Percentiles rank a stretch among this genome's conserved stretches.
Evolutionary conservation across 768 basidiomycete species (phyloP).

Genomic region (Multifurca ochricompacta): DNA sequence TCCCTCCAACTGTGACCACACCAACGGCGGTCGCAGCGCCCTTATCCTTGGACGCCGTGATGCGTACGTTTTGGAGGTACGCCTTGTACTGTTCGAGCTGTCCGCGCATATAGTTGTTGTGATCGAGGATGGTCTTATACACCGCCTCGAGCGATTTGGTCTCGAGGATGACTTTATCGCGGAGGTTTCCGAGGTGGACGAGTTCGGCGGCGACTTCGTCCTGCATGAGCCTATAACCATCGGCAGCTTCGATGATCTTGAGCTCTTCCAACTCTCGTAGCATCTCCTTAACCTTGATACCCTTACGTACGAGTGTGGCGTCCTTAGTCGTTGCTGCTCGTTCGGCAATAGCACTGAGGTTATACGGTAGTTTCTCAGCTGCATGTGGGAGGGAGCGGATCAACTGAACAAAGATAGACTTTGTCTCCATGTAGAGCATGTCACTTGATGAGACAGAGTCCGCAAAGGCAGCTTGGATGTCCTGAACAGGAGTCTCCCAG

Average conservation of each 20-base stretch:
- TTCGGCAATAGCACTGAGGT: slow-evolving; percentile 84
- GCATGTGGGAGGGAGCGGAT: slow-evolving; percentile 88
- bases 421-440: slow-evolving; percentile 99
- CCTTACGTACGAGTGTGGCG: slow-evolving; percentile 87
- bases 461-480: slow-evolving; percentile 93
- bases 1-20: slow-evolving; percentile 91
- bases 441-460: slow-evolving; percentile 95
- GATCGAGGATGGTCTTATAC: slow-evolving; percentile 99
- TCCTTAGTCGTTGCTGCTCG: slow-evolving; percentile 97
- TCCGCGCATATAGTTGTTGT: slow-evolving; percentile 92
- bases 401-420: slow-evolving; percentile 97
- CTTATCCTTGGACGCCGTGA: slow-evolving; percentile 84
- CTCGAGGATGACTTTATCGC: slow-evolving; percentile 92
- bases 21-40: slow-evolving; percentile 84
- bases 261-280: slow-evolving; percentile 89
- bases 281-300: slow-evolving; percentile 99
- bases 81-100: slow-evolving; percentile 99
- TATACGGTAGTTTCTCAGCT: slow-evolving; percentile 80
- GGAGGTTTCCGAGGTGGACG: slow-evolving; percentile 89
- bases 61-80: slow-evolving; percentile 94
- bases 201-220: slow-evolving; percentile 96
- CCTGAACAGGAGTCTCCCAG: slow-evolving; percentile 99
- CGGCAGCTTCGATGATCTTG: slow-evolving; percentile 71
- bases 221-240: slow-evolving; percentile 92
- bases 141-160: slow-evolving; percentile 91